Conservation (phyloP, 2,329 filamentous ascomycete genomes). For the Fusarium lyarnte region DNA sequence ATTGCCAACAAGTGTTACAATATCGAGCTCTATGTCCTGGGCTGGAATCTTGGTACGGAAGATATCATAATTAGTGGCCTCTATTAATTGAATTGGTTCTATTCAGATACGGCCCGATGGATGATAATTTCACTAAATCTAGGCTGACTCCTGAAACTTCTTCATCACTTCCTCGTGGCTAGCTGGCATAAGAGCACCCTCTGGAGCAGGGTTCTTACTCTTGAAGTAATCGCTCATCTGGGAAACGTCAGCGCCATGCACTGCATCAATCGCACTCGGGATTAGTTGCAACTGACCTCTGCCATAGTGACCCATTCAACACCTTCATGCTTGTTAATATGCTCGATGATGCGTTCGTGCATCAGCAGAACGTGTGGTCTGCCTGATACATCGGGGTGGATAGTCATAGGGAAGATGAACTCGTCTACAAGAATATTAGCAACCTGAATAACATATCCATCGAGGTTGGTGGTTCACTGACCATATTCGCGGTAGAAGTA, state of each 20-base stretch:
- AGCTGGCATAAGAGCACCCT: not conserved
- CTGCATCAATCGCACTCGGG: accelerated
- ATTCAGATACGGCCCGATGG: not conserved
- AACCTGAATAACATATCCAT: accelerated
- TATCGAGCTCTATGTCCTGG: not conserved
- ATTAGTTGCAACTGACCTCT: slow-evolving; percentile 49
- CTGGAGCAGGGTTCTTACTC: not conserved
- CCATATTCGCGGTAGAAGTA: slow-evolving; percentile 3
- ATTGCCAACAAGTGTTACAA: not conserved
- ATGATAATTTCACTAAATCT: not conserved
- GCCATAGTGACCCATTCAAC: slow-evolving; percentile 76
- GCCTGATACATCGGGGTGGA: slow-evolving; percentile 78
- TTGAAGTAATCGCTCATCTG: slow-evolving; percentile 1
- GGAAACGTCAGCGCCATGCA: not conserved
- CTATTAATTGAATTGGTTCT: too few relatives aligned
- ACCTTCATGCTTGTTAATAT: slow-evolving; percentile 70
- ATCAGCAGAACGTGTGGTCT: slow-evolving; percentile 77
- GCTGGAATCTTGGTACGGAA: not conserved
- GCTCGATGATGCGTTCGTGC: slow-evolving; percentile 73
- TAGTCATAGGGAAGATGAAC: slow-evolving; percentile 70
- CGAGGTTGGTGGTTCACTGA: not conserved
- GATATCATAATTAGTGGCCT: too few relatives aligned
- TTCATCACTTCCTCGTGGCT: not conserved
- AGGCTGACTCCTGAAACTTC: not conserved
- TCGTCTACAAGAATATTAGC: not conserved